These are phyloP conservation scores for Loxodes magnus DNA, from an alignment of 73 alveolate genomes.

Conservation along the genomic window DNA sequence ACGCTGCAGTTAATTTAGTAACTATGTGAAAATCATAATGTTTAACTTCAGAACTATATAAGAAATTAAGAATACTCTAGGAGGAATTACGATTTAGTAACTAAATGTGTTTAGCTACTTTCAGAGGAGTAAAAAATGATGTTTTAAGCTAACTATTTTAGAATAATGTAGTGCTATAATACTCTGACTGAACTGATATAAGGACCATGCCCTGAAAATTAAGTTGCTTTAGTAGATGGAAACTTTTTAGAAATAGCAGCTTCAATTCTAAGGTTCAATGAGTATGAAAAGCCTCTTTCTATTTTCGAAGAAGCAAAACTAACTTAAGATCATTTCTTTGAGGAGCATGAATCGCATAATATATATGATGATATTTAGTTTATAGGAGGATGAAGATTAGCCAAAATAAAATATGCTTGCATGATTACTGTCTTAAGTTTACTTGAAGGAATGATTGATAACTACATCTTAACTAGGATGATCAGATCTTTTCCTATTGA, in stretches of 20 bases:
- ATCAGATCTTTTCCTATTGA: conserved; percentile 29
- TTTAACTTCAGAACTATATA: conserved; percentile 22
- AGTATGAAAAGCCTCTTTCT: conserved; percentile 1
- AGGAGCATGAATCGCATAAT: background rate
- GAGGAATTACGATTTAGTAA: conserved; percentile 25
- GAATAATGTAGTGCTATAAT: conserved; percentile 31
- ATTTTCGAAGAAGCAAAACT: conserved; percentile 2
- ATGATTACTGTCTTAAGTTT: conserved; percentile 24
- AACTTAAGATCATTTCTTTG: background rate
- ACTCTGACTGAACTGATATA: conserved; percentile 40
- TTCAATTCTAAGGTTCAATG: conserved; percentile 12
- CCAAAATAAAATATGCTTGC: conserved; percentile 35
- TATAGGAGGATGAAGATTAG: conserved; percentile 28
- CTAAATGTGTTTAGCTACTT: conserved; percentile 17
- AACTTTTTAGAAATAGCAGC: conserved; percentile 42
- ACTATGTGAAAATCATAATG: conserved; percentile 36
- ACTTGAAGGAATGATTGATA: conserved; percentile 23
- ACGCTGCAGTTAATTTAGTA: conserved; percentile 25
- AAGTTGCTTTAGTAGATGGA: conserved; percentile 29
- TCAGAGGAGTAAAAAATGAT: conserved; percentile 5
- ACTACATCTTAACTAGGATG: conserved; percentile 26
- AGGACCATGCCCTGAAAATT: conserved; percentile 44
- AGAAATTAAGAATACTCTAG: conserved; percentile 27
- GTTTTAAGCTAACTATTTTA: conserved; percentile 11
- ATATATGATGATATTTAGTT: conserved; percentile 5